Base-by-base conservation (phyloP, 306 rosid genomes). In the Malus sieversii region DNA sequence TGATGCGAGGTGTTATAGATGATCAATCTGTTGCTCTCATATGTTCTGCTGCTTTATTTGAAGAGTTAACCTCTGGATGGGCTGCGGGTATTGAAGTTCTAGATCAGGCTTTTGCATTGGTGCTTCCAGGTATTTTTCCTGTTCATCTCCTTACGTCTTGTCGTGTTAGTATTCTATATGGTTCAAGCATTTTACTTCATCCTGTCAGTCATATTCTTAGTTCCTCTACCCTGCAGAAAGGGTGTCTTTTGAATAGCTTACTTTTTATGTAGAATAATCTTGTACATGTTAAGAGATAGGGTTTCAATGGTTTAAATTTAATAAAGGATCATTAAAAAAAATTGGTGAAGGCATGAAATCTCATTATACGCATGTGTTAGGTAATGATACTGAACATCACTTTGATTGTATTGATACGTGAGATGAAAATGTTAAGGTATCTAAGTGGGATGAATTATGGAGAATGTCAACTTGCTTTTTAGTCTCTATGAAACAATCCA, bases 51-150 rank as follows among this genome's bases (percentile, higher is more conserved):
- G 91, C 98, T 73, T 84, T 90, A 79, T 92, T 92, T 78, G 96
- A 91, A 86, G 98, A 88, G 79, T 85, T 91, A 77, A 90, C 96
- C 19, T 70, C 91, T 27, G 97, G 98, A 71, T 88, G 88, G 89
- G 82, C 79, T 74, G 88, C 79, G 0, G 90, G 89, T 59, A 80
- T 90, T 84, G 96, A 86, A 74, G 85, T 91, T 85, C 77, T 94
- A 72, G 84, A 87, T 85, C 98, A 90, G 82, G 97, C 96, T 75
- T 91, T 94, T 83, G 80, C 90, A 75, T 85, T 85, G 89, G 98
- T 91, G 78, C 97, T 94, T 86, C 98, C 98, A 84, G 98, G 98
- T 79, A 70, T 73, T 66, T 76, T 45, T 84, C 13, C 45, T 59
- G 60, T 74, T 61, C 60, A 60, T 22, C 52, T 67, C 25, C 57